Evolutionary conservation across 2,329 filamentous ascomycete species (phyloP).

Genomic region (Ramularia endophylla): DNA sequence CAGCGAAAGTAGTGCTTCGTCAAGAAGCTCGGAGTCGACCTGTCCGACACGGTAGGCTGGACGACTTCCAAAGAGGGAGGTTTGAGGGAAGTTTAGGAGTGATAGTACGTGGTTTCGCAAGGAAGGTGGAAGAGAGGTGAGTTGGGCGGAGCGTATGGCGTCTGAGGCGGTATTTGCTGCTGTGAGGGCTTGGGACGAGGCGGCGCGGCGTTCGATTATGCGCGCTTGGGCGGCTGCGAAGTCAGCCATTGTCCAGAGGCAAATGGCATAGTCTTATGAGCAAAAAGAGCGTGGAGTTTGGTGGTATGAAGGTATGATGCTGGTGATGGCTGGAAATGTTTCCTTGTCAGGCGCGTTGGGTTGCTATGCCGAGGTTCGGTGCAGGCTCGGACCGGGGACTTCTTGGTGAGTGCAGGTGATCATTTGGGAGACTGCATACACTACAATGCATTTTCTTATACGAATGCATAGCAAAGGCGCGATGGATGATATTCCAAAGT

Average conservation of each 20-base stretch:
- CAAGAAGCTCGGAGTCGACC: slow-evolving; percentile 89
- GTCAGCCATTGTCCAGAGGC: slow-evolving; percentile 42
- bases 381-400: too few species aligned
- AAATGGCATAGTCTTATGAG: too few species aligned
- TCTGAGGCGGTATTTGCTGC: slow-evolving; percentile 48
- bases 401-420: too few species aligned
- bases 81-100: slow-evolving; percentile 42
- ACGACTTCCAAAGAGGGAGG: slow-evolving; percentile 68
- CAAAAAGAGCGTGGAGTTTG: too few species aligned
- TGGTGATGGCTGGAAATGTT: too few species aligned
- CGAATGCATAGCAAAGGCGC: too few species aligned
- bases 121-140: slow-evolving; percentile 43
- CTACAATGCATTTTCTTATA: too few species aligned
- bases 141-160: slow-evolving; percentile 32
- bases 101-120: slow-evolving; percentile 43
- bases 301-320: too few species aligned
- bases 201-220: slow-evolving; percentile 71
- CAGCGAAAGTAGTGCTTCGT: slow-evolving; percentile 84
- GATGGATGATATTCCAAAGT: too few species aligned
- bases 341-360: too few species aligned
- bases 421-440: too few species aligned
- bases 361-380: too few species aligned
- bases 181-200: slow-evolving; percentile 51
- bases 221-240: slow-evolving; percentile 88
- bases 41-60: slow-evolving; percentile 92